Evolutionary conservation across 2,329 filamentous ascomycete species (phyloP), one percentile per base, ranked within the genome.

Genomic region (Aspergillus sp.): DNA sequence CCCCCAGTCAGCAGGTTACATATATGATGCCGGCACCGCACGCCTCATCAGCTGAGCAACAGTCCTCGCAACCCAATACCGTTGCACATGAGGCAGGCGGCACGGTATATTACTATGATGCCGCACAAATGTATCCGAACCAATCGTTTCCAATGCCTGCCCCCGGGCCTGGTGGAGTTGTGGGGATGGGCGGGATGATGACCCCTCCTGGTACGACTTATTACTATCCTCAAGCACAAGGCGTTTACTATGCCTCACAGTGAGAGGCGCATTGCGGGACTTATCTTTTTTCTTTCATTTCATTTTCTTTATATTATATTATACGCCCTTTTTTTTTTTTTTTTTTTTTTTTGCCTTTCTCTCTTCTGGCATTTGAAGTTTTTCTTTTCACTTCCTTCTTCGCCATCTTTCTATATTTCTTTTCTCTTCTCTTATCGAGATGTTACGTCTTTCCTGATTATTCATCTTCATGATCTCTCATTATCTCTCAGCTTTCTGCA

Each of bases 21-120:
- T 69, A 68, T 48, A 56, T 60, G 45, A 44, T 64, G 26, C 58
- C 62, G 2, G 54, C 56, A 31, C 48, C 59, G 11, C 47, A 52
- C 29, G 45, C 58, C 19, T 52, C 66, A 43, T 54, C 56, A 36
- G 70, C 36, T 7, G 36, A 38, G 27, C 36, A 73, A 36, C 55
- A 64, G 45, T 47, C 60, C 6, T 67, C 71, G 28, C 80, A 78
- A 51, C 67, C 71, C 3, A 75, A 74, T 12, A 79, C 79, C 45
- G 77, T 85, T 13, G 88, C 89, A 0, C 90, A 96, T 65, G 91
- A 97, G 70, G 83, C 85, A 51, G 95, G 95, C 55, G 93, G 93
- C 49, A 97, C 94, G 79, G 90, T 95, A 1, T 97, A 95, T 66
- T 98, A 95, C 64, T 90, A 90, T 58, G 87, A 95, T 60, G 78